Evolutionary conservation across 2,329 filamentous ascomycete genomes (phyloP).

Genomic region (Trichoderma lentiforme): DNA sequence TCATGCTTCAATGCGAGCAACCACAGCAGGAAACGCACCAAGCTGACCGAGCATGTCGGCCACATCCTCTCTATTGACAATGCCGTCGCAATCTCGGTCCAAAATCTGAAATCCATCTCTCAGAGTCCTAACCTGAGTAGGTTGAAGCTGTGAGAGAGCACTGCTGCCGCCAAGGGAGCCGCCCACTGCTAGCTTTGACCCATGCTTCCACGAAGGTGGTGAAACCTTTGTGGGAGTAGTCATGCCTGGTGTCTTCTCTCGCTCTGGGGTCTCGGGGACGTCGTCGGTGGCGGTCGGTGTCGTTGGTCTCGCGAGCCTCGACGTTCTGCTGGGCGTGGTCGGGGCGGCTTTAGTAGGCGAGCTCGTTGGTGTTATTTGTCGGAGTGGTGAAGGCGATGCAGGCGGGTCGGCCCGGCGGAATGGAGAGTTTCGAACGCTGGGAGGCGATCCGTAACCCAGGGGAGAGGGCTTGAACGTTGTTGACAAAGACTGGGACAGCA

Average conservation of each 20-base stretch:
- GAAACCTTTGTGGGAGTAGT: constrained; percentile 38
- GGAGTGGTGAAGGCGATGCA: constrained; percentile 62
- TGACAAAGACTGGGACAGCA: constrained; percentile 48
- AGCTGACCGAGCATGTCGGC: constrained; percentile 83
- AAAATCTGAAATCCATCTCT: constrained; percentile 92
- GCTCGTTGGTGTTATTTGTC: constrained; percentile 61
- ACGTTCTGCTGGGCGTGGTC: constrained; percentile 23
- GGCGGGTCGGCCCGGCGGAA: constrained; percentile 62
- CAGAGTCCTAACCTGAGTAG: constrained; percentile 79
- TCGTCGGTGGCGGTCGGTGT: constrained; percentile 37
- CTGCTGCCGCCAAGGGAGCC: constrained; percentile 49
- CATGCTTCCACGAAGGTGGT: constrained; percentile 29
- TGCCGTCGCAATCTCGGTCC: constrained; percentile 82
- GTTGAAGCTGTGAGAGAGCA: constrained; percentile 69
- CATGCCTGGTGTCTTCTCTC: constrained; percentile 30
- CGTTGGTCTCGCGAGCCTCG: constrained; percentile 40
- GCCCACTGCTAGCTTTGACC: constrained; percentile 38
- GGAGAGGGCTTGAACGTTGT: constrained; percentile 67
- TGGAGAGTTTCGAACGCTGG: constrained; percentile 54
- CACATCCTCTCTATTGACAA: constrained; percentile 78
- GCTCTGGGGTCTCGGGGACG: constrained; percentile 38
- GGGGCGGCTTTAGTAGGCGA: constrained; percentile 52
- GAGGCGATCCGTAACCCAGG: constrained; percentile 65
- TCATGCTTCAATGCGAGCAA: neutral
- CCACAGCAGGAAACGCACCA: constrained; percentile 44